Evolutionary conservation across 2,329 filamentous ascomycete species (phyloP), one percentile per base, ranked within the genome.

Genomic region (Hypomyces perniciosus): DNA sequence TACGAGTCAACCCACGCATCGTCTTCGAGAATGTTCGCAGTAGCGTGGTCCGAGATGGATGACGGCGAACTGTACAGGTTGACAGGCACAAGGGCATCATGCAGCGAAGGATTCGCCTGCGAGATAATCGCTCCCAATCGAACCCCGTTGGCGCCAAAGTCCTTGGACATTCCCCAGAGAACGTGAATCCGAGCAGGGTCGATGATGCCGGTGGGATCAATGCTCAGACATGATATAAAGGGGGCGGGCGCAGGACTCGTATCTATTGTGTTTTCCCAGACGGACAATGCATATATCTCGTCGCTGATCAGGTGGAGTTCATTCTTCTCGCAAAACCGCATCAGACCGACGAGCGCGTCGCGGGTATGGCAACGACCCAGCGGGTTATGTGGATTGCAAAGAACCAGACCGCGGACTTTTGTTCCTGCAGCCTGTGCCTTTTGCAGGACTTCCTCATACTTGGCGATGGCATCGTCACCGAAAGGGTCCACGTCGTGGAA

Each of bases 141-240:
- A 4, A 81, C 62, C 1, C 80, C 80, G 37, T 79, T 79, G 13
- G 75, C 73, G n/a, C 76, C 75, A 59, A 82, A 83, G 59, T 80
- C 78, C 58, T 76, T 73, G 37, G 64, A 68, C 56, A 70, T 65
- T n/a, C 69, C 67, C 61, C 73, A 70, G 10, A 78, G 60, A 1
- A 79, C 71, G 59, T 83, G 80, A 0, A 83, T 66, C 1, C 72
- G 67, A 6, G 61, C 54, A 1, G 72, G 65, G 49, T 81, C 72
- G 29, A 81, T 77, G 13, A 77, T 57, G 0, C 63, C 71, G 0
- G 57, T 52, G 1, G 65, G 57, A 26, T 74, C 66, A n/a, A 79
- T 71, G 0, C 72, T 66, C 4, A 78, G 62, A 1, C 64, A 62
- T 0, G 76, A 79, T 6, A 68, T 68, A 53, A 80, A 80, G 0